These are phyloP conservation scores for Curvularia hawaiiensis DNA, from an alignment of 2,329 filamentous ascomycete genomes.

Conservation along the genomic window DNA sequence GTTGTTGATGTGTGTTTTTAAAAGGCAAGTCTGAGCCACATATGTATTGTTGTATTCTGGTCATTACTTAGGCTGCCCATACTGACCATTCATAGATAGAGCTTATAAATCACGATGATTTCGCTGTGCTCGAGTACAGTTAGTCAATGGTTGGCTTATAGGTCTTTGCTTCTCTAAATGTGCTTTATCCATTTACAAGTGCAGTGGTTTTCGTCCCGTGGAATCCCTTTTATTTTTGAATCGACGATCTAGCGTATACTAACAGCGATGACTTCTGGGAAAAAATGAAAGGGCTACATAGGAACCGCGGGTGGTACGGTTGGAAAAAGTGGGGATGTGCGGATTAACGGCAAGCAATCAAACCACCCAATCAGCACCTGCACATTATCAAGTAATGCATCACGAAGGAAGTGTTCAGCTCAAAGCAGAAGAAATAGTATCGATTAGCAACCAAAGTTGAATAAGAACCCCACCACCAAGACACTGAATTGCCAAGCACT, in stretches of 20 bases:
- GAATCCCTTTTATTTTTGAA: background rate
- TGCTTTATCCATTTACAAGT: background rate
- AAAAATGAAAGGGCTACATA: background rate
- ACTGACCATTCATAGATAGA: background rate
- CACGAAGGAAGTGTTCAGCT: background rate
- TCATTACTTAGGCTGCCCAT: background rate
- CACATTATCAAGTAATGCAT: background rate
- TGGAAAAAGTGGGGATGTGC: background rate
- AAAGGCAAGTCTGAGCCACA: slow-evolving; percentile 46
- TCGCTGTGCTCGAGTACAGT: background rate
- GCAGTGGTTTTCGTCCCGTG: background rate
- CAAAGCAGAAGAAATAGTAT: background rate
- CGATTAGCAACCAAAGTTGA: background rate
- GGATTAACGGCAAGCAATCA: background rate
- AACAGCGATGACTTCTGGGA: background rate
- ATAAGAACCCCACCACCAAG: background rate
- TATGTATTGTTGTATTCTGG: background rate
- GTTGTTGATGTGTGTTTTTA: slow-evolving; percentile 28
- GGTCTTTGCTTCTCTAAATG: background rate
- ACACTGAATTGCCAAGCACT: background rate
- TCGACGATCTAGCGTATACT: background rate
- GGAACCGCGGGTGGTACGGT: background rate
- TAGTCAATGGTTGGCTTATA: background rate
- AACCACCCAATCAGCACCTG: background rate
- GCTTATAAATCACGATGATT: background rate